Evolutionary conservation across 805 yeast genomes (phyloP).

Genomic region (Cyberlindnera galapagoensis): DNA sequence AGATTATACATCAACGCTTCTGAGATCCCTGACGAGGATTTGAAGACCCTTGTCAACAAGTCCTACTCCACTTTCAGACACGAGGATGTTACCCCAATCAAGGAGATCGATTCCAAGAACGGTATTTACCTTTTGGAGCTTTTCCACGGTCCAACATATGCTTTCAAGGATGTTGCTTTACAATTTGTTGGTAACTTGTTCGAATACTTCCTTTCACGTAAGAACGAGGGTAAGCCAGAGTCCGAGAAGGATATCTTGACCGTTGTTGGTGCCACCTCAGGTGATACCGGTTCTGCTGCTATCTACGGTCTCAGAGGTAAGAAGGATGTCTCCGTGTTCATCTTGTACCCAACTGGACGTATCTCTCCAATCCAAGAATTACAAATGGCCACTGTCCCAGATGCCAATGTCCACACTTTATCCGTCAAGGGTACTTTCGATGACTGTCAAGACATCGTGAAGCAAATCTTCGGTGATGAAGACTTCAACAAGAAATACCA

Average conservation of each 20-base stretch:
- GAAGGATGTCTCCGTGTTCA: conserved; percentile 96
- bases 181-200: conserved; percentile 97
- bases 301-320: conserved; percentile 96
- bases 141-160: conserved; percentile 99
- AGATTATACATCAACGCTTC: conserved; percentile 63
- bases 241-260: conserved; percentile 74
- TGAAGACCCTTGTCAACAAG: conserved; percentile 51
- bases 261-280: conserved; percentile 98
- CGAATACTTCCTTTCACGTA: conserved; percentile 81
- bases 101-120: conserved; percentile 48
- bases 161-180: conserved; percentile 97
- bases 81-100: conserved; percentile 81
- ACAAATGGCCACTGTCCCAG: conserved; percentile 96
- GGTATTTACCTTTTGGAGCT: conserved; percentile 77
- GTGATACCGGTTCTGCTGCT: conserved; percentile 99
- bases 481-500: conserved; percentile 87
- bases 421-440: conserved; percentile 96
- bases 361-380: conserved; percentile 97
- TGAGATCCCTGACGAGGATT: conserved; percentile 71
- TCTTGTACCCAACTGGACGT: conserved; percentile 93
- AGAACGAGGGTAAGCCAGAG: conserved; percentile 48
- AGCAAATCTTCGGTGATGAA: conserved; percentile 82
- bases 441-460: conserved; percentile 96
- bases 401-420: conserved; percentile 87
- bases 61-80: conserved; percentile 91